Base-by-base conservation (phyloP, 2,329 filamentous ascomycete genomes). In the Colletotrichum viniferum region DNA sequence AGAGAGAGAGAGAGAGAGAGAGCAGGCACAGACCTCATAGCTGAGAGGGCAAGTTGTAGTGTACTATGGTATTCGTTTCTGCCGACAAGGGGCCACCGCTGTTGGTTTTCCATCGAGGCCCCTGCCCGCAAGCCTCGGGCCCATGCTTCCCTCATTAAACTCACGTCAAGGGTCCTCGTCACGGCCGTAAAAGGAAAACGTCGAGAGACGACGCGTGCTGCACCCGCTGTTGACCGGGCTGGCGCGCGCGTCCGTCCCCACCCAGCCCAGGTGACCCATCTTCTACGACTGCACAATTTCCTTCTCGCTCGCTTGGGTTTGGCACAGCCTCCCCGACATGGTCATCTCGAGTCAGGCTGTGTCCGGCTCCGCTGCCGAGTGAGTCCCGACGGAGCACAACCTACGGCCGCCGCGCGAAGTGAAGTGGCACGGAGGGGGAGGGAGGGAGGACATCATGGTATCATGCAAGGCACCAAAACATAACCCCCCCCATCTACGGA, bases 261-360 rank as follows among this genome's bases (percentile, higher is more conserved):
- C 56, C 16, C 21, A 36, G 63, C 56, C 16, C 26, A 36, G 12
- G 18, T 21, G 48, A 64, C 32, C 69, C 58, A 64, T 73, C 64
- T 13, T 64, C 64, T 73, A 30, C 73, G 63, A 73, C 69, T 32
- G 58, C 58, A 75, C 73, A 75, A 75, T 75, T 73, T 75, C 48
- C 55, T 64, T 73, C 73, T 75, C 63, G 73, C 69, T 75, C 69
- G 73, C 69, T 75, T 73, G 62, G 62, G 69, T n/a, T 48, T 36
- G n/a, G 56, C 73, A 75, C 63, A 68, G 73, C 73, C 73, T 69
- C 73, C 43, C 24, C 48, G 69, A 63, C 73, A 73, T 56, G 73
- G 69, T 63, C 69, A 36, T 14, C 69, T 69, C 73, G 73, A 75
- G 73, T 75, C 73, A 75, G 73, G 26, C 26, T 56, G 28, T 58